phyloP scores from a whole-genome alignment of 73 alveolate genomes.

The Durusdinium trenchii region DNA sequence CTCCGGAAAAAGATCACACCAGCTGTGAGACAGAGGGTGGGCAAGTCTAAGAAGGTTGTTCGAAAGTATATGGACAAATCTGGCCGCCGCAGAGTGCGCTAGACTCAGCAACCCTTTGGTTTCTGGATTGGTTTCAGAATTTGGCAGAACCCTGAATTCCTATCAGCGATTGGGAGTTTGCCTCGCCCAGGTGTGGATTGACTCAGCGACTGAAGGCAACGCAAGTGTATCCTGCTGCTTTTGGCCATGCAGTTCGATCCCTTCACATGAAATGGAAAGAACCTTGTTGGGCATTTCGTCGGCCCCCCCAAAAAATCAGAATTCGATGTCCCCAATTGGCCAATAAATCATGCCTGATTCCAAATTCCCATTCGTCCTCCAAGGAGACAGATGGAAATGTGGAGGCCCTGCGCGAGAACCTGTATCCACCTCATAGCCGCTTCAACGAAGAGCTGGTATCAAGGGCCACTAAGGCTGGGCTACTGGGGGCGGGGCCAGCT shows the following conservation, averaged over 20 bases:
- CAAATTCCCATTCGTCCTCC: background rate
- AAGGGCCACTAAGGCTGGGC: background rate
- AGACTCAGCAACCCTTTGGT: background rate
- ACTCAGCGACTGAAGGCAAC: background rate
- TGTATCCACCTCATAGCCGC: background rate
- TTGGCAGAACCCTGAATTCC: background rate
- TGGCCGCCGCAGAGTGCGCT: background rate
- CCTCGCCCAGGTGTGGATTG: background rate
- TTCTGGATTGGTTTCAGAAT: background rate
- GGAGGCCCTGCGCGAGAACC: background rate
- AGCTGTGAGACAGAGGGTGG: background rate
- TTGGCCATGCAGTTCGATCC: background rate
- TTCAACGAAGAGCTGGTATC: background rate
- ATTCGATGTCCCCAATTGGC: background rate
- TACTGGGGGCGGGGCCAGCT: too few species aligned
- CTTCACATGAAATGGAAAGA: background rate
- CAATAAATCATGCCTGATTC: background rate
- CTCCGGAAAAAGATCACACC: background rate
- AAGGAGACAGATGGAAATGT: background rate
- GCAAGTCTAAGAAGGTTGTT: background rate
- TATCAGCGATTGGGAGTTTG: background rate
- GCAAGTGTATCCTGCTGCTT: background rate
- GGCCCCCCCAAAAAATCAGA: background rate
- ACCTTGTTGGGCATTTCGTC: background rate
- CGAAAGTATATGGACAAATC: background rate